Conservation (phyloP, 2,329 filamentous ascomycete genomes). For the Exserohilum turcica region DNA sequence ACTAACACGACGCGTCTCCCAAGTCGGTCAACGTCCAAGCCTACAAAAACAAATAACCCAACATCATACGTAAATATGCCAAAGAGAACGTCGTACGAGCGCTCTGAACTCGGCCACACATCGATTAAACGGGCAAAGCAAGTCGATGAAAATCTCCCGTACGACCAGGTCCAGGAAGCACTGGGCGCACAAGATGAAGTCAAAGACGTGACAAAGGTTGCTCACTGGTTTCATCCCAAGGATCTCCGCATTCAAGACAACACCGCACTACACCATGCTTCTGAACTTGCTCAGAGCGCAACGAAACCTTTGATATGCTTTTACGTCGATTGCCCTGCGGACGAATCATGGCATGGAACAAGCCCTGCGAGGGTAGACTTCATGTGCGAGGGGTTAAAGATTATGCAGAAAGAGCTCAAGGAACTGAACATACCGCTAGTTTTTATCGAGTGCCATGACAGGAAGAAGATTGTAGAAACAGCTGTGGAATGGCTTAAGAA, state of each 20-base stretch:
- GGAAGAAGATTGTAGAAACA: slow-evolving; percentile 50
- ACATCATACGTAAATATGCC: slow-evolving; percentile 18
- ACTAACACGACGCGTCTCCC: slow-evolving; percentile 19
- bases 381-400: slow-evolving; percentile 51
- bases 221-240: slow-evolving; percentile 60
- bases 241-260: slow-evolving; percentile 59
- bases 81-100: slow-evolving; percentile 39
- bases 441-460: slow-evolving; percentile 51
- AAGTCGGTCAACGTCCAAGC: slow-evolving; percentile 9
- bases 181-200: slow-evolving; percentile 49
- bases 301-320: slow-evolving; percentile 52
- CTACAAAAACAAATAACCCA: slow-evolving; percentile 2
- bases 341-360: slow-evolving; percentile 59
- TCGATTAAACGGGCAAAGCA: slow-evolving; percentile 57
- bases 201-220: slow-evolving; percentile 49
- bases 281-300: slow-evolving; percentile 52
- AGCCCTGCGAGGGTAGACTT: slow-evolving; percentile 57
- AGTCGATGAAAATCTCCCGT: slow-evolving; percentile 54
- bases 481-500: slow-evolving; percentile 53
- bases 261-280: slow-evolving; percentile 54
- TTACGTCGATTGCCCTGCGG: slow-evolving; percentile 55
- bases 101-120: slow-evolving; percentile 50
- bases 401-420: slow-evolving; percentile 54
- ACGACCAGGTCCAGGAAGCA: slow-evolving; percentile 48
- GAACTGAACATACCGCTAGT: slow-evolving; percentile 57